These are phyloP conservation scores for Trichoderma brevicompactum DNA, from an alignment of 2,329 filamentous ascomycete genomes.

Conservation along the genomic window DNA sequence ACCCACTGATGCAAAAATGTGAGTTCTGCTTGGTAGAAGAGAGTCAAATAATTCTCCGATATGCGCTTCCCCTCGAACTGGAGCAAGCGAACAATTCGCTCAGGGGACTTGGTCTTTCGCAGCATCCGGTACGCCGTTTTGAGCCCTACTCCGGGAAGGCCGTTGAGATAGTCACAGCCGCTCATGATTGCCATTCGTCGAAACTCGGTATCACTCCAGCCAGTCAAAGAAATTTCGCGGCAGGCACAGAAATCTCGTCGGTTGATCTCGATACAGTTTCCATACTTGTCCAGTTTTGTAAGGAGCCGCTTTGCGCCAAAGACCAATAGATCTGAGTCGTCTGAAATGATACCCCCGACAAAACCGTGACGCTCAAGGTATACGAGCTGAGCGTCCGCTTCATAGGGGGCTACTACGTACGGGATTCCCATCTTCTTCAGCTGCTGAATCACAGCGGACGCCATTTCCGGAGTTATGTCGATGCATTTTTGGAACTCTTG, in stretches of 20 bases:
- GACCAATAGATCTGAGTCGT: slow-evolving; percentile 94
- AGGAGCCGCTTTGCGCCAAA: slow-evolving; percentile 90
- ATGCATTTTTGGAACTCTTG: slow-evolving; percentile 92
- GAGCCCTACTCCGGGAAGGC: slow-evolving; percentile 82
- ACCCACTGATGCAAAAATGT: slow-evolving; percentile 96
- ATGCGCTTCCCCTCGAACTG: slow-evolving; percentile 90
- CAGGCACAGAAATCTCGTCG: slow-evolving; percentile 87
- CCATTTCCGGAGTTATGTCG: slow-evolving; percentile 96
- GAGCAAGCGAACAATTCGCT: slow-evolving; percentile 78
- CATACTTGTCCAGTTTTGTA: slow-evolving; percentile 93
- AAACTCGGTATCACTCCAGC: slow-evolving; percentile 92
- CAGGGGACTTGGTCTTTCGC: slow-evolving; percentile 85
- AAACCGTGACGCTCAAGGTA: slow-evolving; percentile 88
- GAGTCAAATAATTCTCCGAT: slow-evolving; percentile 77
- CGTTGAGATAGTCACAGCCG: slow-evolving; percentile 92
- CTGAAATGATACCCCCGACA: slow-evolving; percentile 86
- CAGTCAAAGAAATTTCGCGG: slow-evolving; percentile 83
- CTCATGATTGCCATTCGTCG: slow-evolving; percentile 94
- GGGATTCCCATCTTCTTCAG: slow-evolving; percentile 78
- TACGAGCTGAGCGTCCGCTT: slow-evolving; percentile 95
- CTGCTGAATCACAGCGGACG: slow-evolving; percentile 85
- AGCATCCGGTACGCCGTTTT: slow-evolving; percentile 93
- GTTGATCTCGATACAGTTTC: slow-evolving; percentile 90
- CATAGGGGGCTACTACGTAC: slow-evolving; percentile 94
- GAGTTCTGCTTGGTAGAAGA: slow-evolving; percentile 83